These are phyloP conservation scores for Hymenoscyphus repandus DNA, from an alignment of 2,329 filamentous ascomycete species.

Conservation along the genomic window DNA sequence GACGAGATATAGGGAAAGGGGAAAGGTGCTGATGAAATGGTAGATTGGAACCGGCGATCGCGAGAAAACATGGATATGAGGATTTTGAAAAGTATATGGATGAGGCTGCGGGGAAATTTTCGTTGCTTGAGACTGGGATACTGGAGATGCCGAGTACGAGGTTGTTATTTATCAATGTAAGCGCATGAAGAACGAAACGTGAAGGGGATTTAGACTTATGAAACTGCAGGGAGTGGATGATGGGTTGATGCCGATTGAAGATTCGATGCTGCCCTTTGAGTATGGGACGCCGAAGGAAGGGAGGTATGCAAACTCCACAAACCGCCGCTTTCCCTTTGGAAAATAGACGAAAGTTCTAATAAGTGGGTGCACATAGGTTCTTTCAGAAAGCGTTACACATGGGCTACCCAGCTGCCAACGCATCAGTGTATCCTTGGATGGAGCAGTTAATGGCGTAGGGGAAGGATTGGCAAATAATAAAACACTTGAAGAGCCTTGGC, in stretches of 20 bases:
- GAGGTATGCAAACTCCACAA: constrained; percentile 34
- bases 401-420: constrained; percentile 60
- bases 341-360: background rate
- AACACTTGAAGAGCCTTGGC: no score
- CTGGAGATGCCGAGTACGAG: constrained; percentile 50
- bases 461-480: no score
- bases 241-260: constrained; percentile 63
- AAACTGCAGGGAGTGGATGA: constrained; percentile 50
- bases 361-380: constrained; percentile 33
- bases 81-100: constrained; percentile 50
- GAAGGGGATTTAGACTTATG: background rate
- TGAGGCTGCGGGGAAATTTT: constrained; percentile 55
- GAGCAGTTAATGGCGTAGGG: constrained; percentile 39
- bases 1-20: no score
- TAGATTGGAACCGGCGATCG: constrained; percentile 49
- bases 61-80: constrained; percentile 57
- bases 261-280: constrained; percentile 59
- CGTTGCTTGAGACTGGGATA: constrained; percentile 54
- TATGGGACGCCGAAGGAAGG: constrained; percentile 61
- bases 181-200: constrained; percentile 22
- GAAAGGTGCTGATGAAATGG: background rate
- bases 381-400: constrained; percentile 58
- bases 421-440: constrained; percentile 56
- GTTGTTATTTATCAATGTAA: constrained; percentile 56
- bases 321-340: background rate